Evolutionary conservation across 1,284 basidiomycete genomes (phyloP).

Genomic region (Apiotrichum sp.): DNA sequence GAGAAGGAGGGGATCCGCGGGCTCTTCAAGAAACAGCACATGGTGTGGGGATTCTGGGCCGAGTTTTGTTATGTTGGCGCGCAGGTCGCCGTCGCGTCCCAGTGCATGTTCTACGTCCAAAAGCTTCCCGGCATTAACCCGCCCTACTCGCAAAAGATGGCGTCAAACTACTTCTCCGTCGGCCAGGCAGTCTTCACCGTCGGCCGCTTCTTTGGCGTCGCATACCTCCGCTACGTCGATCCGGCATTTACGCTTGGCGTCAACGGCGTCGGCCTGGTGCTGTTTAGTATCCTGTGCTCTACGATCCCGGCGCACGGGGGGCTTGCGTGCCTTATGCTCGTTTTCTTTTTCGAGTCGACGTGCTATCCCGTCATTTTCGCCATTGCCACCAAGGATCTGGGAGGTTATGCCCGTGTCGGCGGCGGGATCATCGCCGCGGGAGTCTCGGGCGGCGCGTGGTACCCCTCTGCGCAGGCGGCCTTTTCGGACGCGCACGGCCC

Average conservation of each 20-base stretch:
- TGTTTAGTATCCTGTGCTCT: slow-evolving; percentile 30
- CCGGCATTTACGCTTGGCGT: slow-evolving; percentile 31
- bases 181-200: slow-evolving; percentile 36
- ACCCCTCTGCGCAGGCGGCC: slow-evolving; percentile 24
- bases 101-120: slow-evolving; percentile 28
- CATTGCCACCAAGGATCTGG: slow-evolving; percentile 30
- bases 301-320: slow-evolving; percentile 25
- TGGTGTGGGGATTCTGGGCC: slow-evolving; percentile 23
- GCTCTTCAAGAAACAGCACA: slow-evolving; percentile 30
- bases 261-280: slow-evolving; percentile 22
- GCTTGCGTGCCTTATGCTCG: slow-evolving; percentile 31
- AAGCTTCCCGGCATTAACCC: slow-evolving; percentile 20
- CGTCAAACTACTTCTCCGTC: slow-evolving; percentile 32
- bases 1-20: slow-evolving; percentile 21
- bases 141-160: slow-evolving; percentile 15
- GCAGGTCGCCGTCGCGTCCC: slow-evolving; percentile 33
- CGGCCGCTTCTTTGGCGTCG: slow-evolving; percentile 33
- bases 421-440: slow-evolving; percentile 28
- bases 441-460: slow-evolving; percentile 29
- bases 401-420: slow-evolving; percentile 29
- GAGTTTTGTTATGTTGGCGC: slow-evolving; percentile 29
- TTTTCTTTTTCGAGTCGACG: slow-evolving; percentile 33
- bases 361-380: slow-evolving; percentile 38
- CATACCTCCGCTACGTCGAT: slow-evolving; percentile 30
- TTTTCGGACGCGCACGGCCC: slow-evolving; percentile 18